Percentiles rank a stretch among this genome's conserved stretches.
Evolutionary conservation across 139 green algal genomes (phyloP).

Genomic region (Micromonas commoda): DNA sequence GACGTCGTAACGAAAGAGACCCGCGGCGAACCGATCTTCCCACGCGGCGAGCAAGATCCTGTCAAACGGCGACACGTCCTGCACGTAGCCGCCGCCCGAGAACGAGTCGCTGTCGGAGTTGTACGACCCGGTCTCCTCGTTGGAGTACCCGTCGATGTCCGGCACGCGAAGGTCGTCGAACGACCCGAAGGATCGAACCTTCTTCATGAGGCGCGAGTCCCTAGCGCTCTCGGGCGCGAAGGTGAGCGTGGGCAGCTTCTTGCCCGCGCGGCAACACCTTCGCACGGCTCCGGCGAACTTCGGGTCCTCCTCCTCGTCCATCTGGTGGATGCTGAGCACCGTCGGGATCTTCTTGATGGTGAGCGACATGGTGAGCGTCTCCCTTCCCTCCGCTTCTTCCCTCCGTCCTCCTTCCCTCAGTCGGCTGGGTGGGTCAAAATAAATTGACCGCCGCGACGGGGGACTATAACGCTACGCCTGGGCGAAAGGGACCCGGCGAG

Average conservation of each 20-base stretch:
- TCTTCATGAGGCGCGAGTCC: too few species aligned
- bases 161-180: conserved; percentile 18
- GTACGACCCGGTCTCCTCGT: neutral
- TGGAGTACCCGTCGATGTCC: neutral
- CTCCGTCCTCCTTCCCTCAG: too few species aligned
- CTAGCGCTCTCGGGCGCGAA: neutral
- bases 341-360: neutral
- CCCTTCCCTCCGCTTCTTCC: too few species aligned
- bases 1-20: conserved; percentile 91
- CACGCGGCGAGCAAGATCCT: conserved; percentile 27
- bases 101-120: neutral
- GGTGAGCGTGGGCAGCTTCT: neutral
- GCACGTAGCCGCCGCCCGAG: conserved; percentile 1
- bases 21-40: conserved; percentile 43
- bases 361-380: too few species aligned
- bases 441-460: too few species aligned
- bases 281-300: neutral
- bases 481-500: too few species aligned
- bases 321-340: neutral
- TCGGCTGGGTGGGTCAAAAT: too few species aligned
- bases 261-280: neutral
- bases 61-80: conserved; percentile 16
- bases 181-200: conserved; percentile 23
- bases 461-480: too few species aligned
- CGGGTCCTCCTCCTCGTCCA: neutral